Evolutionary conservation across 129 eudicot species (phyloP).

Genomic region (Kitagawia praeruptora): DNA sequence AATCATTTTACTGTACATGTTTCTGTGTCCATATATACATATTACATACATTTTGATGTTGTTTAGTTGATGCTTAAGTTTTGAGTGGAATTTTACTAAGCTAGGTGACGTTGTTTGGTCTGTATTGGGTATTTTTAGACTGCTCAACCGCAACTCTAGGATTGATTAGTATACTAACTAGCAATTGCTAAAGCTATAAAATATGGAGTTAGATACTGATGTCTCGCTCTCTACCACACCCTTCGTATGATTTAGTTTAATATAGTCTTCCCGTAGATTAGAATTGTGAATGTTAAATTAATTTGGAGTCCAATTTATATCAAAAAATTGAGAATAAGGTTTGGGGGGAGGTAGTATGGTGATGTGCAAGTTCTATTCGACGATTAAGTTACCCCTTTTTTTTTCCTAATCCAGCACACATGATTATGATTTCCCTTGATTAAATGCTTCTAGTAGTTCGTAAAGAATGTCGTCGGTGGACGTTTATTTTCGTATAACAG

Average conservation of each 20-base stretch:
- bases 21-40: neutral
- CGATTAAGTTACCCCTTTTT: neutral
- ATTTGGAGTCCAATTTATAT: neutral
- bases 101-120: no score
- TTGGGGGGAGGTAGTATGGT: neutral
- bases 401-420: neutral
- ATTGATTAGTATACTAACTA: no score
- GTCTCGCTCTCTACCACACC: neutral
- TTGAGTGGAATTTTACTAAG: no score
- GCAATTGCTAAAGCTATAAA: neutral
- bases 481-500: neutral
- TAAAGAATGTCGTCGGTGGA: neutral
- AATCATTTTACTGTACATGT: neutral
- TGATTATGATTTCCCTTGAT: neutral
- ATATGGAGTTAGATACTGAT: neutral
- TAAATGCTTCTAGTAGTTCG: neutral
- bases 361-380: neutral
- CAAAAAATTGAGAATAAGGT: neutral
- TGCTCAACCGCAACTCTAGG: no score
- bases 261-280: neutral
- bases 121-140: no score
- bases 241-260: neutral
- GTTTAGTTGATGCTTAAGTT: neutral
- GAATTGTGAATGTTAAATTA: neutral
- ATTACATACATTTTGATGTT: neutral